These are phyloP conservation scores for Isatis tinctoria DNA, from an alignment of 345 rosid species.

Conservation along the genomic window DNA sequence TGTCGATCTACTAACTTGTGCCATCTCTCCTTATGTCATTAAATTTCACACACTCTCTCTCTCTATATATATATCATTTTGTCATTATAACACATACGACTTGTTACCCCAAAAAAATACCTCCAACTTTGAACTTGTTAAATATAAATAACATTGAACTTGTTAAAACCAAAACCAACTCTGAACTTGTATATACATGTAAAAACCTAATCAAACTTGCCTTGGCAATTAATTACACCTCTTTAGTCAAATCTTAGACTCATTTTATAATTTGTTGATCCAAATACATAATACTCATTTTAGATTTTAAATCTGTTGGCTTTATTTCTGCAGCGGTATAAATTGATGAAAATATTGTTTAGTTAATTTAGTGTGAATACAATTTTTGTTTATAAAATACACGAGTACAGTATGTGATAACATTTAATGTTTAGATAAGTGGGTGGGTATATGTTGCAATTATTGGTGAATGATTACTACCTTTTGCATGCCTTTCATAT, in stretches of 20 bases:
- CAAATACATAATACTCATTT: neutral
- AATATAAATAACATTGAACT: no score
- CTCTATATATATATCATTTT: neutral
- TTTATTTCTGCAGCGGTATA: neutral
- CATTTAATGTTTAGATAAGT: constrained; percentile 20
- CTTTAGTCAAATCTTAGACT: neutral
- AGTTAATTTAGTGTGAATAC: neutral
- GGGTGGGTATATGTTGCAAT: constrained; percentile 31
- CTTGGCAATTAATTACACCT: neutral
- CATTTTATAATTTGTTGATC: neutral
- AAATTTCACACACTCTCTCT: neutral
- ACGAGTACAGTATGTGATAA: neutral
- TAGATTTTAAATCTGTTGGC: neutral
- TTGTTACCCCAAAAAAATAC: neutral
- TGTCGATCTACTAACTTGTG: constrained; percentile 19
- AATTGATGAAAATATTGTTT: neutral
- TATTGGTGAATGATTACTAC: constrained; percentile 37
- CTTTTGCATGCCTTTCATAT: constrained; percentile 34
- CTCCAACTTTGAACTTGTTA: neutral
- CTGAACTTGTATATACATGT: neutral
- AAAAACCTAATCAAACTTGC: neutral
- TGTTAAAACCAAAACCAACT: no score
- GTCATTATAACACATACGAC: neutral
- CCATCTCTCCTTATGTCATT: neutral
- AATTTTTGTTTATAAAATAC: neutral